Percentiles rank a stretch among this genome's conserved stretches.
Conservation (phyloP, 2,329 filamentous ascomycete species). For the Fusarium sp. region DNA sequence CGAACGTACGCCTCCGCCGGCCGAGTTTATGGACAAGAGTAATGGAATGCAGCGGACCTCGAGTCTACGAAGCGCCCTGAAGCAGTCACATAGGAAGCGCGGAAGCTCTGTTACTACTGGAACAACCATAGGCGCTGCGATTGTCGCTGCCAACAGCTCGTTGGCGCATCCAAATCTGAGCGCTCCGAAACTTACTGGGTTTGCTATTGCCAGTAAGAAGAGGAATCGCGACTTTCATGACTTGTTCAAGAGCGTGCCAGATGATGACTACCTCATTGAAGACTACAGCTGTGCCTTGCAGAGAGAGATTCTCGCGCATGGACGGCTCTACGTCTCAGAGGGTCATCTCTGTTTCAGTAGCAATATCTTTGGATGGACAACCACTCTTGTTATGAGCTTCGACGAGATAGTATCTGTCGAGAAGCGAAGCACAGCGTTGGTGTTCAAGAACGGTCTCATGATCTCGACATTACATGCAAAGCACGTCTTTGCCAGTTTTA, state of each 20-base stretch:
- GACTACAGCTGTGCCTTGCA: conserved; percentile 98
- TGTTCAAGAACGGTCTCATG: conserved; percentile 98
- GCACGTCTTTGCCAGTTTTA: conserved; percentile 94
- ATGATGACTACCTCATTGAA: conserved; percentile 97
- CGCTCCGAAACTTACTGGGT: conserved; percentile 86
- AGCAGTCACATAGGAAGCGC: conserved; percentile 74
- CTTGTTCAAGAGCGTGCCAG: conserved; percentile 94
- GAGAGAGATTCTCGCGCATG: conserved; percentile 93
- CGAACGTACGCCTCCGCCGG: conserved; percentile 72
- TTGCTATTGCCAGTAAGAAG: conserved; percentile 95
- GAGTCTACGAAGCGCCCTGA: conserved; percentile 74
- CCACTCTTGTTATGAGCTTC: conserved; percentile 96
- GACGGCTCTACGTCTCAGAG: conserved; percentile 94
- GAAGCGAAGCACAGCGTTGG: conserved; percentile 92
- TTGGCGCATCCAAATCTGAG: conserved; percentile 73
- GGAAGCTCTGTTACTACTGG: conserved; percentile 82
- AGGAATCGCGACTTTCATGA: conserved; percentile 95
- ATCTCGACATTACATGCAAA: conserved; percentile 96
- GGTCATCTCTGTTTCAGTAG: conserved; percentile 98
- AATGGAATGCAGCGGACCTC: conserved; percentile 69
- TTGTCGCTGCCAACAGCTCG: conserved; percentile 76
- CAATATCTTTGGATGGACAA: conserved; percentile 98
- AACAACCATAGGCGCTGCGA: conserved; percentile 75
- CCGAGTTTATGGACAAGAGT: conserved; percentile 72
- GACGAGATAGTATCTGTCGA: conserved; percentile 97